phyloP scores from a whole-genome alignment of 179 eudicot species.

The Silene coronaria region DNA sequence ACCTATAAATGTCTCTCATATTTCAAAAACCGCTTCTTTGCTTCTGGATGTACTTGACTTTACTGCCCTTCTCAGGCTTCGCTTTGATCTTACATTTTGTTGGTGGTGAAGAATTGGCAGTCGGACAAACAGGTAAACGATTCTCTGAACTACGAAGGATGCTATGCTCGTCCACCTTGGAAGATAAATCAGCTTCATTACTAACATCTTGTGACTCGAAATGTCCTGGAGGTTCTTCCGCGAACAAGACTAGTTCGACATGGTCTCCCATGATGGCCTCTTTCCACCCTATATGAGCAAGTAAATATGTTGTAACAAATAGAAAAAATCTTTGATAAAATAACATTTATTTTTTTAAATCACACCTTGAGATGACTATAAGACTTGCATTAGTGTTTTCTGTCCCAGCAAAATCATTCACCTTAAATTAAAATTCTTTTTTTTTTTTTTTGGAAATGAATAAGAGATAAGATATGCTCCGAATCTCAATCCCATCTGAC shows the following conservation, averaged over 20 bases:
- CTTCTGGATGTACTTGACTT: constrained; percentile 51
- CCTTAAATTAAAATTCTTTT: too few species aligned
- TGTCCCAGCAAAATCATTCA: too few species aligned
- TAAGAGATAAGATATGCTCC: too few species aligned
- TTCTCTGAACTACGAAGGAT: constrained; percentile 31
- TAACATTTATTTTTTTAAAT: too few species aligned
- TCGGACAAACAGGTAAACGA: constrained; percentile 6
- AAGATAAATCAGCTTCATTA: constrained; percentile 11
- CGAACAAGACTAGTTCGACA: constrained; percentile 40
- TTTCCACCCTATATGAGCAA: constrained; percentile 56
- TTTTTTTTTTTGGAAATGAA: too few species aligned
- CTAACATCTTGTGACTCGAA: constrained; percentile 22
- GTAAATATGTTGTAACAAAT: neutral
- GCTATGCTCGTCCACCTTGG: constrained; percentile 21
- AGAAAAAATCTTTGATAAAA: too few species aligned
- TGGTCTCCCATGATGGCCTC: constrained; percentile 60
- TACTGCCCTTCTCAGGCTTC: constrained; percentile 39
- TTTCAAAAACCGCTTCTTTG: constrained; percentile 32
- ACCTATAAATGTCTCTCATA: constrained; percentile 3
- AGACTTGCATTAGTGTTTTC: too few species aligned
- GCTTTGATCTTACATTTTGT: constrained; percentile 32
- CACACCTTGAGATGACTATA: too few species aligned
- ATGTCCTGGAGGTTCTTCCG: constrained; percentile 34
- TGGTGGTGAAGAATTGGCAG: constrained; percentile 19
- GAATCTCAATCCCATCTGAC: too few species aligned